phyloP scores from a whole-genome alignment of 2,329 filamentous ascomycete species.

The Teratosphaeria gauchensis region DNA sequence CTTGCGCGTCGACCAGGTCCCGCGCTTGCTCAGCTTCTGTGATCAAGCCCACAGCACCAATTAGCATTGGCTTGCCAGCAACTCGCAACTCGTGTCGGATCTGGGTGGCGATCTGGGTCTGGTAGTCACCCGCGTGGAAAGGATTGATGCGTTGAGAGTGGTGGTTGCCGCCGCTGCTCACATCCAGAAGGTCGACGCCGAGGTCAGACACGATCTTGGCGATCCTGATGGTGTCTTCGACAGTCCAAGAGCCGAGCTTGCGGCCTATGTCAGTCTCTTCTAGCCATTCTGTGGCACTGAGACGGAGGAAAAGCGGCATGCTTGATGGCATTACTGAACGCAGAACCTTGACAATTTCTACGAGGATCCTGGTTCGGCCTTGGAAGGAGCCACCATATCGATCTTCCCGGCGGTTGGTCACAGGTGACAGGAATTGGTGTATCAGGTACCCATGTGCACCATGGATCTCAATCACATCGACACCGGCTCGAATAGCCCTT shows the following conservation, averaged over 20 bases:
- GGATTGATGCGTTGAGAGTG: slow-evolving; percentile 38
- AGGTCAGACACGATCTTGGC: slow-evolving; percentile 57
- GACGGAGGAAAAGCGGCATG: slow-evolving; percentile 63
- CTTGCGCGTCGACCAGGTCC: slow-evolving; percentile 31
- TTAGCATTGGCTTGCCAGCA: slow-evolving; percentile 32
- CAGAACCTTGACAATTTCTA: slow-evolving; percentile 32
- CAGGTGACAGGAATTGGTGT: slow-evolving; percentile 37
- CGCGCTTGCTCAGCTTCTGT: slow-evolving; percentile 44
- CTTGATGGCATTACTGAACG: slow-evolving; percentile 9
- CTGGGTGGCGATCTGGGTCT: slow-evolving; percentile 38
- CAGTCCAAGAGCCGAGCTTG: slow-evolving; percentile 54
- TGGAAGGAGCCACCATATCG: slow-evolving; percentile 34
- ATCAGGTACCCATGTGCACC: slow-evolving; percentile 71
- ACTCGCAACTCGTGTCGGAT: slow-evolving; percentile 33
- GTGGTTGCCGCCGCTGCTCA: slow-evolving; percentile 66
- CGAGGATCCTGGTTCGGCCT: slow-evolving; percentile 29
- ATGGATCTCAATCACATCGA: slow-evolving; percentile 74
- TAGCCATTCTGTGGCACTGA: slow-evolving; percentile 67
- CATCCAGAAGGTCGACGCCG: slow-evolving; percentile 78
- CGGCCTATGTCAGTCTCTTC: slow-evolving; percentile 46
- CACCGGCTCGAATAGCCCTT: slow-evolving; percentile 47
- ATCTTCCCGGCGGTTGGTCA: slow-evolving; percentile 34
- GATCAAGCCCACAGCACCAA: slow-evolving; percentile 46
- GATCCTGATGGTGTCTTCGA: slow-evolving; percentile 53
- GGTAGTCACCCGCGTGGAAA: slow-evolving; percentile 36